Percentiles rank a stretch among this genome's conserved stretches.
phyloP scores from a whole-genome alignment of 805 yeast genomes.

The Saturnispora saitoi region DNA sequence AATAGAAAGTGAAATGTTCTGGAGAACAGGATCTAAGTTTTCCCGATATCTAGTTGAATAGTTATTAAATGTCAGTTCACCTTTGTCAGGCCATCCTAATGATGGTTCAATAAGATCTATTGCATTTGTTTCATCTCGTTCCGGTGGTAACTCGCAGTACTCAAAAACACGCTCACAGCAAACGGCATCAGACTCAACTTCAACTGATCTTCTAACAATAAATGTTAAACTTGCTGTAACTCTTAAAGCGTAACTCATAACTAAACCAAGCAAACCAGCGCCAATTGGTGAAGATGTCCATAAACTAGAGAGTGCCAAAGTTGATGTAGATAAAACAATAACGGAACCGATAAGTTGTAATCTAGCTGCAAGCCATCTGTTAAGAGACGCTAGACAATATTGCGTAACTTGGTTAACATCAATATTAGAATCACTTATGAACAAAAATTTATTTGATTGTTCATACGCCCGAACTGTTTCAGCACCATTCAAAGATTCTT shows the following conservation, averaged over 20 bases:
- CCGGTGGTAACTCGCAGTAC: constrained; percentile 67
- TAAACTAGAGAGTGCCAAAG: constrained; percentile 35
- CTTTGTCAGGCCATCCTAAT: constrained; percentile 46
- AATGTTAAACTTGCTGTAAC: constrained; percentile 45
- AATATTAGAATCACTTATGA: constrained; percentile 41
- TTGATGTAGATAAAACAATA: constrained; percentile 43
- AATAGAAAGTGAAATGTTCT: constrained; percentile 37
- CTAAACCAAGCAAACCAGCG: constrained; percentile 55
- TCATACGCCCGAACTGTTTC: constrained; percentile 70
- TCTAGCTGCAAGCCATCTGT: constrained; percentile 60
- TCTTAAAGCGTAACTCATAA: constrained; percentile 55
- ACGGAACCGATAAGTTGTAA: constrained; percentile 53
- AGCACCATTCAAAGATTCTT: constrained; percentile 72
- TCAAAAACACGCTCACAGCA: constrained; percentile 93
- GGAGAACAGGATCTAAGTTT: constrained; percentile 51
- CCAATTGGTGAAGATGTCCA: constrained; percentile 35
- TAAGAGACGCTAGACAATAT: constrained; percentile 44
- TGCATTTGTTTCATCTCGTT: constrained; percentile 51
- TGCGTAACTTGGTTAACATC: constrained; percentile 41
- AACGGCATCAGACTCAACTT: constrained; percentile 54
- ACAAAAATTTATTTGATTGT: constrained; percentile 56
- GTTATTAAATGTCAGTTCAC: constrained; percentile 39
- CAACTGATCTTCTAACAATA: constrained; percentile 54
- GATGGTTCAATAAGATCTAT: constrained; percentile 34
- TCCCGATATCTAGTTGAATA: constrained; percentile 54